A percentile compares a stretch with the other conserved stretches of the same genome.
phyloP scores from a whole-genome alignment of 163 green algal genomes.

The Picocystis sp. region DNA sequence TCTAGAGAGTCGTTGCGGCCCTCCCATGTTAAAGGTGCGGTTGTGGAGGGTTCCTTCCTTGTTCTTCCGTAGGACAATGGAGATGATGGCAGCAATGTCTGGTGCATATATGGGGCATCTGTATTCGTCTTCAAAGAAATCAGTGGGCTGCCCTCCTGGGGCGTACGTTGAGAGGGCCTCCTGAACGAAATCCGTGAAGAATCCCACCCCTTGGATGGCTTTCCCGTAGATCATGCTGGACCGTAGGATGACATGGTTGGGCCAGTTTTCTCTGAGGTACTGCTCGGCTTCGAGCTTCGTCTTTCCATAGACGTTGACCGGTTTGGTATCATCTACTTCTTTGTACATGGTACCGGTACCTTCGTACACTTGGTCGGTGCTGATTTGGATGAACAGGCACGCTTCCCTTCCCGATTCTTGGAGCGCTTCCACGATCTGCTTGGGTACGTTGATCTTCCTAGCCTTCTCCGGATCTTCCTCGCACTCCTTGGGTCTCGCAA shows the following conservation, averaged over 20 bases:
- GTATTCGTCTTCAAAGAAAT: constrained; percentile 67
- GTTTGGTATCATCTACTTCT: constrained; percentile 14
- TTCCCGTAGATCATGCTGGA: constrained; percentile 68
- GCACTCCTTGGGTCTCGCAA: constrained; percentile 25
- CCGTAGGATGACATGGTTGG: constrained; percentile 43
- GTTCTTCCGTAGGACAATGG: neutral
- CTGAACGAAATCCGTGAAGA: constrained; percentile 10
- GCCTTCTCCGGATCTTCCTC: constrained; percentile 19
- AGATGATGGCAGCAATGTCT: constrained; percentile 14
- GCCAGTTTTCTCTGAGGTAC: constrained; percentile 16
- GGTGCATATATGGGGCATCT: constrained; percentile 28
- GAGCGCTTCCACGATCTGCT: constrained; percentile 22
- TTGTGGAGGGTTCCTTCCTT: neutral
- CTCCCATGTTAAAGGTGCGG: constrained; percentile 54
- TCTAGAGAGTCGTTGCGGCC: constrained; percentile 49
- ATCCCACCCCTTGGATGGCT: constrained; percentile 30
- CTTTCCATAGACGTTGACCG: constrained; percentile 27
- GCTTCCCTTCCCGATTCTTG: constrained; percentile 3
- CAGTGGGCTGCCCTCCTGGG: constrained; percentile 21
- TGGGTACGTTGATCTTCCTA: constrained; percentile 26
- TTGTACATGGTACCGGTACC: constrained; percentile 13
- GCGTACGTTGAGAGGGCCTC: constrained; percentile 12
- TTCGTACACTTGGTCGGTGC: constrained; percentile 40
- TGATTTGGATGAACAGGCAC: constrained; percentile 24
- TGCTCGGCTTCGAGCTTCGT: constrained; percentile 29